These are phyloP conservation scores for Candida coleopterorum DNA, from an alignment of 805 yeast species.

Conservation along the genomic window DNA sequence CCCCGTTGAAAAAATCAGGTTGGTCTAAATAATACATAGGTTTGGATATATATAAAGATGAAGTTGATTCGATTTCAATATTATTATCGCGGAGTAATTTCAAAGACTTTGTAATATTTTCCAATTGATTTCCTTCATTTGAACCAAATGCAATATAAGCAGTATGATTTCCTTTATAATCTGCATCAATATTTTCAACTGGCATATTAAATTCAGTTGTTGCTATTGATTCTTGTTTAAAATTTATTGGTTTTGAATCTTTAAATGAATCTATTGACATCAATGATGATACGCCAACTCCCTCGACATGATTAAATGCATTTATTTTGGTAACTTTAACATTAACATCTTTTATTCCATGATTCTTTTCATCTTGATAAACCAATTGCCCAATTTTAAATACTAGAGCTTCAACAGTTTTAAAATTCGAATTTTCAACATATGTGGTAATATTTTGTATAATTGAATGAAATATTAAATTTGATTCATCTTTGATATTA, in stretches of 20 bases:
- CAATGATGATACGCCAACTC: slow-evolving; percentile 79
- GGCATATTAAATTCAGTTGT: slow-evolving; percentile 29
- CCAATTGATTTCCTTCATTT: slow-evolving; percentile 68
- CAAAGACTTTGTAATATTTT: slow-evolving; percentile 56
- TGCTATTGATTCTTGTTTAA: slow-evolving; percentile 9
- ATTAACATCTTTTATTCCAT: slow-evolving; percentile 30
- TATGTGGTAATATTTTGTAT: slow-evolving; percentile 49
- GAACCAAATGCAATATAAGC: slow-evolving; percentile 88
- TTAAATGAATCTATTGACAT: slow-evolving; percentile 43
- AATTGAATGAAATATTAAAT: slow-evolving; percentile 36
- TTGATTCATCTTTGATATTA: slow-evolving; percentile 19
- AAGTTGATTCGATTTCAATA: slow-evolving; percentile 53
- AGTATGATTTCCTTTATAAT: slow-evolving; percentile 30
- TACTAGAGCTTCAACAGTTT: slow-evolving; percentile 91
- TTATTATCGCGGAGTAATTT: slow-evolving; percentile 35
- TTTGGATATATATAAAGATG: slow-evolving; percentile 79
- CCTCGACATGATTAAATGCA: slow-evolving; percentile 81
- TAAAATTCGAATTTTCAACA: slow-evolving; percentile 76
- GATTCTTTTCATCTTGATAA: slow-evolving; percentile 32
- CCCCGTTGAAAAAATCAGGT: slow-evolving; percentile 80
- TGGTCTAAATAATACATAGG: slow-evolving; percentile 91
- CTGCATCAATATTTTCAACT: slow-evolving; percentile 11
- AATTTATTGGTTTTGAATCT: slow-evolving; percentile 17
- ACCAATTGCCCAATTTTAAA: slow-evolving; percentile 61
- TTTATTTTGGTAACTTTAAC: slow-evolving; percentile 81